Conservation (phyloP, 176 grass and related monocot genomes). For the Hordeum marinum region DNA sequence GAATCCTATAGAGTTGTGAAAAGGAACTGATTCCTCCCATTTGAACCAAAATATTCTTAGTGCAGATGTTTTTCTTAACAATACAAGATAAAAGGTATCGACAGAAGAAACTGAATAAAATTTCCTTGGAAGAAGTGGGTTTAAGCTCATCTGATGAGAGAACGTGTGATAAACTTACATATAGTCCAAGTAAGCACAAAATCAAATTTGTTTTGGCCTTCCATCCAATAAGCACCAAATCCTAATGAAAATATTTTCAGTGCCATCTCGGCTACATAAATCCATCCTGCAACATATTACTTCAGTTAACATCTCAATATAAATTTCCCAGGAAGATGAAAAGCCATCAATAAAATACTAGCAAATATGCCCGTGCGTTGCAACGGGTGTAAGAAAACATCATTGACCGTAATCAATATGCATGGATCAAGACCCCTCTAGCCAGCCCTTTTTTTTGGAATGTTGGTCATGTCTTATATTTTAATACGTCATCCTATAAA, state of each 20-base stretch:
- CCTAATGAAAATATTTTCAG: conserved; percentile 97
- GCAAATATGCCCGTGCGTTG: too few relatives aligned
- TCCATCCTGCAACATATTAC: conserved; percentile 70
- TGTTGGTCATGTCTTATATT: too few relatives aligned
- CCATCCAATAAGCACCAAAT: conserved; percentile 91
- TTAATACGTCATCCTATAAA: too few relatives aligned
- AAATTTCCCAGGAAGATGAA: conserved; percentile 4
- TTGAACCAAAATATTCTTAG: conserved; percentile 3
- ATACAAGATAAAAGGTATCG: not conserved
- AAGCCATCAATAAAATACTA: conserved; percentile 20
- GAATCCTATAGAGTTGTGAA: conserved; percentile 7
- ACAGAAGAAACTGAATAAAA: conserved; percentile 9
- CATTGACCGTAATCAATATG: too few relatives aligned
- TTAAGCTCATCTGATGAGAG: not conserved
- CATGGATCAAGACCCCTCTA: too few relatives aligned
- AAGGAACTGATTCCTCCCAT: not conserved
- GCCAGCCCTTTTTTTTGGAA: too few relatives aligned
- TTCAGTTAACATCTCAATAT: conserved; percentile 6
- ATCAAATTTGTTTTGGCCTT: conserved; percentile 95
- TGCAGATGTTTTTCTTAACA: not conserved
- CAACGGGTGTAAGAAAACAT: too few relatives aligned
- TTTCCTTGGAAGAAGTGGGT: conserved; percentile 3
- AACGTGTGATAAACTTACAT: conserved; percentile 47
- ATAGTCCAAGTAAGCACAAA: conserved; percentile 97
- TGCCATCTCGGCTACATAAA: conserved; percentile 95